phyloP scores from a whole-genome alignment of 2,329 filamentous ascomycete genomes.

The Chrysoporthe puriensis region DNA sequence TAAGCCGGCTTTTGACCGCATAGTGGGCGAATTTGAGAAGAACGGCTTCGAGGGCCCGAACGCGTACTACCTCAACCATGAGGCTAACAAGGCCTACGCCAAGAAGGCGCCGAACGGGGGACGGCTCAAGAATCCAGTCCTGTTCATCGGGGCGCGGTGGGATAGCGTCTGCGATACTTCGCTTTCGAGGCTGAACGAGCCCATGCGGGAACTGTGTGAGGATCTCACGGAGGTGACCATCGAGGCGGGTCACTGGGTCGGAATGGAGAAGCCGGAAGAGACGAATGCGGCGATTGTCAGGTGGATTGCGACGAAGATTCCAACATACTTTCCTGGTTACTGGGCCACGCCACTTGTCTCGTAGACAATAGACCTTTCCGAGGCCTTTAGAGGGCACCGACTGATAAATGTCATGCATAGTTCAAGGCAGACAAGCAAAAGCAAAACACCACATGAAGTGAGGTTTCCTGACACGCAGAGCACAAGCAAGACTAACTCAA shows the following conservation, averaged over 20 bases:
- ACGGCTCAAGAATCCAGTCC: constrained; percentile 40
- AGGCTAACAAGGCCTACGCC: constrained; percentile 45
- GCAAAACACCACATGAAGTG: too few relatives aligned
- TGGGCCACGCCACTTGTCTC: too few relatives aligned
- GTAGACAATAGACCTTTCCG: too few relatives aligned
- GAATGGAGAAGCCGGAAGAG: constrained; percentile 35
- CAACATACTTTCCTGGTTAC: too few relatives aligned
- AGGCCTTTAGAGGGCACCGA: too few relatives aligned
- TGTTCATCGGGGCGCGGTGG: constrained; percentile 42
- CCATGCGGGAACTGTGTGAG: constrained; percentile 39
- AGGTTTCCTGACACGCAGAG: too few relatives aligned
- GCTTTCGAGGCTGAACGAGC: constrained; percentile 39
- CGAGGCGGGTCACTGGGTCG: constrained; percentile 41
- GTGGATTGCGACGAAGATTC: constrained; percentile 5
- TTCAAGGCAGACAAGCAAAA: too few relatives aligned
- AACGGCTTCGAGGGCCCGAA: constrained; percentile 42
- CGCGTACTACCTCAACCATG: constrained; percentile 46
- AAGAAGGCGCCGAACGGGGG: constrained; percentile 34
- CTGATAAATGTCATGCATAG: too few relatives aligned
- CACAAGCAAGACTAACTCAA: too few relatives aligned
- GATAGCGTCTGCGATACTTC: constrained; percentile 44
- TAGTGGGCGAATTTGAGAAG: constrained; percentile 30
- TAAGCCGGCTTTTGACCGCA: constrained; percentile 31
- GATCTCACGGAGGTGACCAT: constrained; percentile 44
- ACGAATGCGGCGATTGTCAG: constrained; percentile 34